Evolutionary conservation across 768 basidiomycete genomes (phyloP), one percentile per base, ranked within the genome.

Genomic region (Mycena capillaripes): DNA sequence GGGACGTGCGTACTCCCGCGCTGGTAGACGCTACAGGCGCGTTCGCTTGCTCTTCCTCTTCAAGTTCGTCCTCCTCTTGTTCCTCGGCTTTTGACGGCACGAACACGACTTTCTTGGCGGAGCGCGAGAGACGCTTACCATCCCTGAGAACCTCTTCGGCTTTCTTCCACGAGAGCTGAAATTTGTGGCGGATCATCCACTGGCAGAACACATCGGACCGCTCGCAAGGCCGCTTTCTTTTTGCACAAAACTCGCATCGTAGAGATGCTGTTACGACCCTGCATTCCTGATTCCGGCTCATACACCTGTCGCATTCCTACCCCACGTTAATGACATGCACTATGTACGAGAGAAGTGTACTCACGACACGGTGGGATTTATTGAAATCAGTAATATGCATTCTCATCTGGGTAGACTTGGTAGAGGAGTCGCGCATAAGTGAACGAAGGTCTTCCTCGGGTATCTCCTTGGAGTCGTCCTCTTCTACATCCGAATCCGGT

Each of bases 131-230:
- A 42, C 9, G 9, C 59, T 36, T 44, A 25, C 69, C 69, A 2
- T 32, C 34, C 46, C 58, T 42, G n/a, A 50, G 48, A 23, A 44
- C 48, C 34, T 65, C 57, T 3, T 44, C 63, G 7, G 70, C 62
- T n/a, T 65, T 65, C 38, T 58, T 25, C 70, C 56, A 59, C 5
- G 70, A 71, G 38, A 71, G 27, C 6, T 53, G 29, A 56, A 71
- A 71, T 23, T 23, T 65, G n/a, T 50, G 67, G 38, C 67, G 70
- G 48, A 65, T 9, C 57, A 60, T 40, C 70, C 70, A 71, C 7
- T 27, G 44, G 11, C 52, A 30, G 38, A 65, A 59, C 30, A 53
- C 56, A 0, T 42, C 48, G 27, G 27, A 46, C n/a, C 70, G 62
- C 4, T 27, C 27, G 58, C 70, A 71, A 2, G 1, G 0, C 29